phyloP scores from a whole-genome alignment of 306 rosid species.

The Carpinus viminea region DNA sequence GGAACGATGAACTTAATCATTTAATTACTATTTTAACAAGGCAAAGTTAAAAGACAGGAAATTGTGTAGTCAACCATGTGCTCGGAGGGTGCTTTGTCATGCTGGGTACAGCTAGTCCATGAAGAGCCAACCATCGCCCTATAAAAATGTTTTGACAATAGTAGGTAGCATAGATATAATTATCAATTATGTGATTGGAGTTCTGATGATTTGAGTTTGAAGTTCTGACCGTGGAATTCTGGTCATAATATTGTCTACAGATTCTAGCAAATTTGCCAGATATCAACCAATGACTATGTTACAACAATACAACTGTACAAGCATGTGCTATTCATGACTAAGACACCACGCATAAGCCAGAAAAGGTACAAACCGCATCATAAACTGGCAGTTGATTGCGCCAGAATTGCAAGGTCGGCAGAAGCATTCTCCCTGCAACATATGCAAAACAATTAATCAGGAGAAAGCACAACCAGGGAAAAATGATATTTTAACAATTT shows the following conservation, averaged over 20 bases:
- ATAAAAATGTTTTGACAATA: too few relatives aligned
- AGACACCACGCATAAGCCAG: background rate
- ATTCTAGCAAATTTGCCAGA: background rate
- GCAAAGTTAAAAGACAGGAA: background rate
- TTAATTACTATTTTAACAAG: background rate
- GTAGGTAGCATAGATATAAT: too few relatives aligned
- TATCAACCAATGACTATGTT: constrained; percentile 1
- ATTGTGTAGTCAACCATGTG: background rate
- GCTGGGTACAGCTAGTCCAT: too few relatives aligned
- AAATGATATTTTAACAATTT: background rate
- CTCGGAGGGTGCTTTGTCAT: too few relatives aligned
- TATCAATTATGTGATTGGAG: background rate
- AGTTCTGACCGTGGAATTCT: background rate
- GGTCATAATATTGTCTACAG: background rate
- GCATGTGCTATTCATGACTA: background rate
- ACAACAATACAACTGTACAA: background rate
- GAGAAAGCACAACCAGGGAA: background rate
- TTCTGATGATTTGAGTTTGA: background rate
- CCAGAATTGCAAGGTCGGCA: constrained; percentile 84
- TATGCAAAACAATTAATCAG: background rate
- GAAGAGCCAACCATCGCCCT: too few relatives aligned
- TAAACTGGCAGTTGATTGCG: constrained; percentile 75
- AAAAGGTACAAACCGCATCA: constrained; percentile 52
- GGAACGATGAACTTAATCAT: too few relatives aligned
- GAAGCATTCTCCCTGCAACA: constrained; percentile 66